Base-by-base conservation (phyloP, 2,329 filamentous ascomycete species). In the Penicillium thymicola region DNA sequence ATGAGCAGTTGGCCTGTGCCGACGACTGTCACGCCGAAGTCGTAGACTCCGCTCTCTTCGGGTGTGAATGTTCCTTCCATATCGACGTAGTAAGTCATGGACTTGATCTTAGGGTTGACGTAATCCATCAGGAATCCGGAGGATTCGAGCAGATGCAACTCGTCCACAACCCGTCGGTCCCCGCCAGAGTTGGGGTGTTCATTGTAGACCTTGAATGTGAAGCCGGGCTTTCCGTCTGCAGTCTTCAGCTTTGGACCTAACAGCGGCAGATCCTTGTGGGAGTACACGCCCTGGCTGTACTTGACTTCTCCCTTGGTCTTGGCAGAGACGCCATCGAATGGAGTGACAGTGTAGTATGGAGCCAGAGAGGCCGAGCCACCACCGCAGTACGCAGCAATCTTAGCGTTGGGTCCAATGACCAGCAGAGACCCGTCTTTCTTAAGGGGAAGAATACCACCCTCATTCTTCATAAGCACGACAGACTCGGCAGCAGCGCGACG, bases 391-490 rank as follows among this genome's bases (percentile, higher is more conserved):
- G 75, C 65, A 25, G 76, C 72, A 30, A 75, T 70, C 48, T 78
- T 80, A 11, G 81, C 75, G 55, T 84, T 83, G 13, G 81, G 81
- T 3, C 81, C 82, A 55, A 85, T 82, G 18, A 84, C 75, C 11
- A 81, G 76, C 13, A 81, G 72, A 0, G 78, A 74, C 55, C 78
- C 75, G 25, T 72, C 70, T 45, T 75, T 77, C 38, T 74, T 71
- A 51, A 84, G 68, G 0, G 89, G 89, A 1, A 92, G 76, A 0
- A 87, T 70, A 14, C 76, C 77, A 37, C 81, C 80, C 13, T 89
- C 81, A 62, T 92, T 92, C 75, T 91, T 90, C 47, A 92, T 75
- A 13, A 92, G 78, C 1, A 91, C 88, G 9, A 90, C 85, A 4
- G 85, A 85, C 67, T 91, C 87, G 5, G 85, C 82, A 18, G 86